Conservation (phyloP, 768 basidiomycete species). For the Lactarius deliciosus region DNA sequence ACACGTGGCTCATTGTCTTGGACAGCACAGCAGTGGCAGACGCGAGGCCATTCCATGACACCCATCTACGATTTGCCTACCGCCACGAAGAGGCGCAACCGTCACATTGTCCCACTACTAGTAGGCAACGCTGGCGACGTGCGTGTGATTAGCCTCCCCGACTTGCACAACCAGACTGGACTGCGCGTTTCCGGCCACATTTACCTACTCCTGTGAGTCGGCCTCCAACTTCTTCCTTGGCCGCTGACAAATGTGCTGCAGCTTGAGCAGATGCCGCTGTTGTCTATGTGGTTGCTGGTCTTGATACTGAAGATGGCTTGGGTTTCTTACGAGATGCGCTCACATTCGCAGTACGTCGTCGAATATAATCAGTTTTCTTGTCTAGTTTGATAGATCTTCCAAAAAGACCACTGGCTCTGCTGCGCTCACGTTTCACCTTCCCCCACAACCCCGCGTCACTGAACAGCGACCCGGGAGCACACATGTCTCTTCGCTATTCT, state of each 20-base stretch:
- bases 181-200: slow-evolving; percentile 49
- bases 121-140: slow-evolving; percentile 41
- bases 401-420: slow-evolving; percentile 44
- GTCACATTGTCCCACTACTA: slow-evolving; percentile 59
- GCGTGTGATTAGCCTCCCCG: slow-evolving; percentile 54
- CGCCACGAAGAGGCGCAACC: slow-evolving; percentile 35
- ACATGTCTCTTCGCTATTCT: slow-evolving; percentile 47
- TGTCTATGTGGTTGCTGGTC: slow-evolving; percentile 70
- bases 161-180: slow-evolving; percentile 49
- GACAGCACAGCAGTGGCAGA: too few relatives aligned
- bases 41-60: too few relatives aligned
- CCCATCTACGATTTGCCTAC: slow-evolving; percentile 33
- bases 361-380: slow-evolving; percentile 5
- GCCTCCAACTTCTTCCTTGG: not conserved
- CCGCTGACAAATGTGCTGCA: slow-evolving; percentile 31
- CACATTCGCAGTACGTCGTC: slow-evolving; percentile 54
- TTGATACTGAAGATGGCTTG: slow-evolving; percentile 63
- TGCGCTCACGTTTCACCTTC: slow-evolving; percentile 63
- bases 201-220: slow-evolving; percentile 63
- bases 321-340: slow-evolving; percentile 65
- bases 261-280: slow-evolving; percentile 41
- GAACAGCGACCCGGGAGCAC: slow-evolving; percentile 29
- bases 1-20: too few relatives aligned
- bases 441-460: slow-evolving; percentile 62
- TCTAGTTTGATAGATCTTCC: slow-evolving; percentile 12